A percentile compares a stretch with the other conserved stretches of the same genome.
Conservation (phyloP, 169 alveolate species). For the Plasmodium reichenowi region DNA sequence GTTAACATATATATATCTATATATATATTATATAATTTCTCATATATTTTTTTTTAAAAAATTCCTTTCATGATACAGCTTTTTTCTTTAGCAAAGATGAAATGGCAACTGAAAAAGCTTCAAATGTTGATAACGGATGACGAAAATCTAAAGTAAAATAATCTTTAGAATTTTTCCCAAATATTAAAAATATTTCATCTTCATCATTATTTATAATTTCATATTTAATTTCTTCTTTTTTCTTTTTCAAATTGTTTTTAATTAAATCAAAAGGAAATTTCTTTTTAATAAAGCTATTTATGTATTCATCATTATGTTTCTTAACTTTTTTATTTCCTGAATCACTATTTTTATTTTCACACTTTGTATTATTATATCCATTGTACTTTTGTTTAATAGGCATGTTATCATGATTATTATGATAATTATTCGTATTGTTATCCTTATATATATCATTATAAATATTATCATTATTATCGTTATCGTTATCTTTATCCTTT, state of each 20-base stretch:
- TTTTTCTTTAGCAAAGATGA: conserved; percentile 79
- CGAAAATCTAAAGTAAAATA: conserved; percentile 84
- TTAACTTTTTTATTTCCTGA: no score
- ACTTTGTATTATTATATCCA: not conserved
- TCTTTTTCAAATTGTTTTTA: conserved; percentile 52
- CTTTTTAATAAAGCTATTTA: conserved; percentile 27
- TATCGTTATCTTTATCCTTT: not conserved
- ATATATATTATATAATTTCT: no score
- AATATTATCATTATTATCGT: not conserved
- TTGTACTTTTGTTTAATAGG: not conserved
- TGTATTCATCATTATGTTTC: no score
- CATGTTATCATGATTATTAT: not conserved
- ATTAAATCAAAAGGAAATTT: conserved; percentile 77
- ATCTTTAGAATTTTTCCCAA: conserved; percentile 83
- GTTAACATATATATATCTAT: not conserved
- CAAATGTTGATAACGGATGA: conserved; percentile 83
- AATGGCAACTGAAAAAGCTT: conserved; percentile 83
- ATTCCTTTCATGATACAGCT: conserved; percentile 77
- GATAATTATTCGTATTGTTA: not conserved
- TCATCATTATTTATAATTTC: conserved; percentile 76
- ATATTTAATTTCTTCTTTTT: conserved; percentile 30
- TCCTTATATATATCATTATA: not conserved
- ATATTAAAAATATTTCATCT: conserved; percentile 77
- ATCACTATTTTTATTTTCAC: conserved; percentile 7
- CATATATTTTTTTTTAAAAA: not conserved